Evolutionary conservation across 371 early-diverging fungal species (phyloP).

Genomic region (Apophysomyces elegans): DNA sequence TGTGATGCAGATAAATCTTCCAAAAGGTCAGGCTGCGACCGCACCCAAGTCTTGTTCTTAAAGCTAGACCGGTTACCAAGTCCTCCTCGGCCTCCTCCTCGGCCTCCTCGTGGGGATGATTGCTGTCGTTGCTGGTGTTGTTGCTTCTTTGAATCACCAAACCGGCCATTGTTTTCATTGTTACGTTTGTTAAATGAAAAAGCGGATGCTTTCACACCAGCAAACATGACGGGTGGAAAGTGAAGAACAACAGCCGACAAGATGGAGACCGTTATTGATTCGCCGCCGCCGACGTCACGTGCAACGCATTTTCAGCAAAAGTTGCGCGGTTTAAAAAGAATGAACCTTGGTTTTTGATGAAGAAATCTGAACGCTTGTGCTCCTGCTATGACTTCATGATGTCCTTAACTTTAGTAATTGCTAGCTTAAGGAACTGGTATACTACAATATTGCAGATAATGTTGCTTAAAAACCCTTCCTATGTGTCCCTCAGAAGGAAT

Average conservation of each 20-base stretch:
- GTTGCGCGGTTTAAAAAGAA: too few species aligned
- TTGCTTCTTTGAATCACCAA: background rate
- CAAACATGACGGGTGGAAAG: slow-evolving; percentile 10
- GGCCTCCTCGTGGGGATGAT: background rate
- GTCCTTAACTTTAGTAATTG: too few species aligned
- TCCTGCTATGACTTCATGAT: too few species aligned
- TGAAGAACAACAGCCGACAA: background rate
- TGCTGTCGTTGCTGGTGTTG: background rate
- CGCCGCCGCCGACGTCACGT: too few species aligned
- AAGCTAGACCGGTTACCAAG: background rate
- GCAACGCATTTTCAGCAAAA: too few species aligned
- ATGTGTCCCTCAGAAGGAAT: too few species aligned
- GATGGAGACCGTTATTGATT: too few species aligned
- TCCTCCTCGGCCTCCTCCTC: slow-evolving; percentile 4
- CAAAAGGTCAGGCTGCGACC: background rate
- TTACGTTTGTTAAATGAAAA: background rate
- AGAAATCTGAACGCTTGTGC: too few species aligned
- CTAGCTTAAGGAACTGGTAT: too few species aligned
- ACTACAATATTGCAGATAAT: too few species aligned
- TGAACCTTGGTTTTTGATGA: too few species aligned
- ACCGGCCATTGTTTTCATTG: slow-evolving; percentile 1
- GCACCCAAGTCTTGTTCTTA: slow-evolving; percentile 10
- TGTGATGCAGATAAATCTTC: background rate
- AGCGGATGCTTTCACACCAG: slow-evolving; percentile 3
- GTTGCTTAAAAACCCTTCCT: too few species aligned